A percentile compares a stretch with the other conserved stretches of the same genome.
phyloP scores from a whole-genome alignment of 2,329 filamentous ascomycete species.

The Sarocladiaceae sp. region DNA sequence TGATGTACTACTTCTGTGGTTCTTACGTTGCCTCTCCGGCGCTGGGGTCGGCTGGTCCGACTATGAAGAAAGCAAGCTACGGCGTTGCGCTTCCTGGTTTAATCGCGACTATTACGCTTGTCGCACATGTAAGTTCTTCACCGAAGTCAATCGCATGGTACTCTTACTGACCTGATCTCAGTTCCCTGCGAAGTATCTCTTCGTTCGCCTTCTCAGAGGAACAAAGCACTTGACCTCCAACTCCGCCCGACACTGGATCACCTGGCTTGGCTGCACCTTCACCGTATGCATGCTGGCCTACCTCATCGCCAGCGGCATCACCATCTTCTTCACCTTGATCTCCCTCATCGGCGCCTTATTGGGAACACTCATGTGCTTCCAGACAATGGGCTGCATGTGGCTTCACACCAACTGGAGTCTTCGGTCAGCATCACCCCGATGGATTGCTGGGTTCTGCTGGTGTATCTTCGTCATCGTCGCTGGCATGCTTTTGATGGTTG shows the following conservation, averaged over 20 bases:
- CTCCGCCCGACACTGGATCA: conserved; percentile 23
- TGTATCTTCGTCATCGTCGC: background rate
- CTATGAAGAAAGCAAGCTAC: conserved; percentile 40
- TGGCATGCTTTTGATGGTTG: background rate
- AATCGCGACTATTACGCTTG: conserved; percentile 19
- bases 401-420: conserved; percentile 39
- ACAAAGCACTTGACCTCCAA: conserved; percentile 25
- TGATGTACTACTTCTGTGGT: conserved; percentile 42
- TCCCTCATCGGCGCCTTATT: conserved; percentile 23
- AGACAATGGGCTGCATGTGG: conserved; percentile 34
- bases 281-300: conserved; percentile 21
- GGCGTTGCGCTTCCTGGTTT: conserved; percentile 27
- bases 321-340: conserved; percentile 23
- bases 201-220: conserved; percentile 21
- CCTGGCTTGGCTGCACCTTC: conserved; percentile 25
- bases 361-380: conserved; percentile 22
- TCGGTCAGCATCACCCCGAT: no score
- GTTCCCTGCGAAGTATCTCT: conserved; percentile 22
- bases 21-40: conserved; percentile 41
- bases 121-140: conserved; percentile 23
- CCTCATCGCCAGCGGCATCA: conserved; percentile 23
- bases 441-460: background rate
- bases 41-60: conserved; percentile 36
- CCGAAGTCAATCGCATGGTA: background rate
- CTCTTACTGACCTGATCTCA: background rate